These are phyloP conservation scores for Tetrapyrgos nigripes DNA, from an alignment of 1,284 basidiomycete species.

Conservation along the genomic window DNA sequence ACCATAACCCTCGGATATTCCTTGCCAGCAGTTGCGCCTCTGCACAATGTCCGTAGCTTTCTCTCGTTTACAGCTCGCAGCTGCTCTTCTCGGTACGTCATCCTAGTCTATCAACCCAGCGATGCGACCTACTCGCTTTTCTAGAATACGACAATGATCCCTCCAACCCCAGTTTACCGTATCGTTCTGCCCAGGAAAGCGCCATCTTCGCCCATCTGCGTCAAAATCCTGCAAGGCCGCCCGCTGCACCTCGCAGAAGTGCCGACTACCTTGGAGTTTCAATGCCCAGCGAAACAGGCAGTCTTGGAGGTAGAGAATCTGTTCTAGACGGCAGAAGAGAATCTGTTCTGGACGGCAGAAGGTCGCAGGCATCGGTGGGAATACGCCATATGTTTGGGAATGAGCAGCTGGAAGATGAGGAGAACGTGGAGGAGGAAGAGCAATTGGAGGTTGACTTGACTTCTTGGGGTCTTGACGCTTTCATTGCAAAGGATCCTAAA, in stretches of 20 bases:
- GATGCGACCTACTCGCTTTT: slow-evolving; percentile 1
- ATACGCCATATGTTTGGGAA: slow-evolving; percentile 64
- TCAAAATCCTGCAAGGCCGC: slow-evolving; percentile 53
- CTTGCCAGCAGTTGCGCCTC: not conserved
- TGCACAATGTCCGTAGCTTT: slow-evolving; percentile 55
- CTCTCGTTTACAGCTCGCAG: slow-evolving; percentile 81
- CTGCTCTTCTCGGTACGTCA: slow-evolving; percentile 73
- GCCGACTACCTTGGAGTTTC: slow-evolving; percentile 70
- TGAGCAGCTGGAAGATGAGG: slow-evolving; percentile 46
- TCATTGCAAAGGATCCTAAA: slow-evolving; percentile 71
- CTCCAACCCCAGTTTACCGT: slow-evolving; percentile 61
- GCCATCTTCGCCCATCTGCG: slow-evolving; percentile 81
- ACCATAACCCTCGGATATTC: not conserved
- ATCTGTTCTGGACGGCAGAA: slow-evolving; percentile 50
- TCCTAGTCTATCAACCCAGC: not conserved
- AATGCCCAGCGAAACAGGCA: slow-evolving; percentile 63
- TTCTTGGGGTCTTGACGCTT: slow-evolving; percentile 82
- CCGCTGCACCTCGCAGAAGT: slow-evolving; percentile 50
- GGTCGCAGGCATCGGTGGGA: slow-evolving; percentile 61
- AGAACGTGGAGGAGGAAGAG: slow-evolving; percentile 51
- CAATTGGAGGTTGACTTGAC: slow-evolving; percentile 78
- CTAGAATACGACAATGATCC: slow-evolving; percentile 86
- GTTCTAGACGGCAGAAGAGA: slow-evolving; percentile 49
- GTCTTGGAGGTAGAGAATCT: slow-evolving; percentile 53
- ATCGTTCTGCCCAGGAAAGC: slow-evolving; percentile 77